Base-by-base conservation (phyloP, 1,284 basidiomycete genomes). In the Erythrobasidium hasegawianum region DNA sequence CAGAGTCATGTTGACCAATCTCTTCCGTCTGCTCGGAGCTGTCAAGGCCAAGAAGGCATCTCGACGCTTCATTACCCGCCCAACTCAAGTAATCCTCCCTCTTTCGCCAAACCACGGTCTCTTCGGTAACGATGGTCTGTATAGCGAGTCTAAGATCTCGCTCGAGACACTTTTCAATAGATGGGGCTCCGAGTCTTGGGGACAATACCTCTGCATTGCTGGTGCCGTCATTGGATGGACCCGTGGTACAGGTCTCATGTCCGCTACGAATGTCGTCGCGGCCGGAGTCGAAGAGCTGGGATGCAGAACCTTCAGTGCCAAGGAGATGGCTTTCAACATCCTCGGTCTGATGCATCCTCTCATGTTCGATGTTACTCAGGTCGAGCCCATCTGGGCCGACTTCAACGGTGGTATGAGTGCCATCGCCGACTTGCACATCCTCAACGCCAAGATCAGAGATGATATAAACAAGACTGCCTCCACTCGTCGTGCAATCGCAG, bases 261-360 rank as follows among this genome's bases (percentile, higher is more conserved):
- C 85, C 68, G 88, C 90, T 2, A 95, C 91, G 64, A 96, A 97
- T 81, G 91, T 89, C 59, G 87, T 97, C 62, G 91, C 96, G 47
- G 90, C 96, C 70, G 90, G 93, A 69, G 84, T 98, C 57, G 95
- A 98, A 81, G 85, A 87, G 71, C 85, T 91, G 71, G 95, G 96
- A 72, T 89, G 96, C 69, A 86, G 95, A 73, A 98, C 96, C 3
- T 98, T 97, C 86, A 96, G 92, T 2, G 89, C 94, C 56, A 97
- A 97, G 81, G 95, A 98, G 81, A 98, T 98, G 95, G 93, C 94
- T 2, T 98, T 98, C 86, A 98, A 97, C 81, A 91, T 98, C 74
- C 87, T 98, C 65, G 96, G 95, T 72, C 84, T 78, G 54, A 96
- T 98, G 92, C 96, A 97, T 78, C 95, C 96, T 49, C 86, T 97